These are phyloP conservation scores for Lachancea sp. DNA, from an alignment of 805 yeast species.

Conservation along the genomic window DNA sequence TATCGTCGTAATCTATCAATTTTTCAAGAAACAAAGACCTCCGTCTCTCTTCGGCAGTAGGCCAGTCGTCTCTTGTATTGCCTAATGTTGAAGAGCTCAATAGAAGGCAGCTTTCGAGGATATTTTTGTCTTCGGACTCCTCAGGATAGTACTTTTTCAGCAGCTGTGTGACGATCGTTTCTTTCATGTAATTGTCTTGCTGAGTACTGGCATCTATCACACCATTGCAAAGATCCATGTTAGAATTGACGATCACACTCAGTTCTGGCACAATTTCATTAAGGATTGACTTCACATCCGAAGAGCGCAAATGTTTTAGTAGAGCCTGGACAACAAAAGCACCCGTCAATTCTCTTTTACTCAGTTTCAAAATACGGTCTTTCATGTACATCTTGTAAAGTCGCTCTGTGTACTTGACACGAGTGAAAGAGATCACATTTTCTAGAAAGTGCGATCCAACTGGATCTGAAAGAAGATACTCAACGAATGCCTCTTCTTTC, in stretches of 20 bases:
- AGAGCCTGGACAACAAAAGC: slow-evolving; percentile 71
- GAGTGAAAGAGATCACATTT: slow-evolving; percentile 55
- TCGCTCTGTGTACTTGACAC: slow-evolving; percentile 64
- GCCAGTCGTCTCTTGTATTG: slow-evolving; percentile 83
- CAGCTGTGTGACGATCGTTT: slow-evolving; percentile 48
- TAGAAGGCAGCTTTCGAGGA: slow-evolving; percentile 62
- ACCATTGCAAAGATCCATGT: slow-evolving; percentile 61
- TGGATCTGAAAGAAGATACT: slow-evolving; percentile 73
- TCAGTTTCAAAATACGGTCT: slow-evolving; percentile 64
- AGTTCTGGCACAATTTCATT: slow-evolving; percentile 63
- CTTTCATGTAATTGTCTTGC: slow-evolving; percentile 52
- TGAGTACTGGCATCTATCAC: slow-evolving; percentile 59
- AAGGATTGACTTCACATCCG: slow-evolving; percentile 54
- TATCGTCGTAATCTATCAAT: slow-evolving; percentile 59
- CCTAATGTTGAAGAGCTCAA: slow-evolving; percentile 69
- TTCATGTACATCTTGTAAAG: slow-evolving; percentile 65
- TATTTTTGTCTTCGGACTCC: slow-evolving; percentile 35
- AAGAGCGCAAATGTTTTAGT: slow-evolving; percentile 55
- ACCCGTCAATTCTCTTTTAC: slow-evolving; percentile 79
- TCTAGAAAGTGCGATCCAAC: slow-evolving; percentile 94
- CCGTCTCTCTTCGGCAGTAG: slow-evolving; percentile 83
- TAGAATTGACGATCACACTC: slow-evolving; percentile 53
- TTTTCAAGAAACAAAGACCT: slow-evolving; percentile 68
- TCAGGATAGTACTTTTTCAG: slow-evolving; percentile 40
- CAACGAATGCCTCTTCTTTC: slow-evolving; percentile 74